Conservation (phyloP, 2,329 filamentous ascomycete genomes). For the Ceratocystis diversiconidia region DNA sequence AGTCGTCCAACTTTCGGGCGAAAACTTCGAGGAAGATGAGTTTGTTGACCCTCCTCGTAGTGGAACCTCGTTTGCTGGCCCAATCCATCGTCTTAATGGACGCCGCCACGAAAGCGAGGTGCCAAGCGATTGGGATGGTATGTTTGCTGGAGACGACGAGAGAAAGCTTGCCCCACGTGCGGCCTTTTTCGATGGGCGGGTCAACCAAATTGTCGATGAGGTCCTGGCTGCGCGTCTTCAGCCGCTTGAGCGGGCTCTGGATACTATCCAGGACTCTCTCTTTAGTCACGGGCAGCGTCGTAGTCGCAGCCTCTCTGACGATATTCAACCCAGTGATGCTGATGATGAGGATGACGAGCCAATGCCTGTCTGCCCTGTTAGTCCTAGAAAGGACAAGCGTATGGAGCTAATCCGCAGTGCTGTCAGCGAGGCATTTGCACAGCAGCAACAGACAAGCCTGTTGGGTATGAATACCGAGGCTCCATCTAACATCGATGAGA, state of each 20-base stretch:
- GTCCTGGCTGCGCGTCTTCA: constrained; percentile 62
- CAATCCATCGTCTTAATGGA: constrained; percentile 46
- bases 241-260: constrained; percentile 68
- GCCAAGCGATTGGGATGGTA: constrained; percentile 83
- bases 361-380: constrained; percentile 51
- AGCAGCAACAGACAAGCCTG: constrained; percentile 33
- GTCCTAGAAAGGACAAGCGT: constrained; percentile 63
- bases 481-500: constrained; percentile 37
- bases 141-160: constrained; percentile 69
- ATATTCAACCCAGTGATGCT: constrained; percentile 69
- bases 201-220: constrained; percentile 71
- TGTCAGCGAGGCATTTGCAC: constrained; percentile 57
- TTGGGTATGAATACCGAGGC: constrained; percentile 32
- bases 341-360: constrained; percentile 83
- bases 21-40: constrained; percentile 44
- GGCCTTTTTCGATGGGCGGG: constrained; percentile 79
- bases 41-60: constrained; percentile 49
- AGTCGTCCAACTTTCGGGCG: constrained; percentile 26
- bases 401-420: constrained; percentile 67
- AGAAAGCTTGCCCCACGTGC: constrained; percentile 68
- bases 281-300: constrained; percentile 43
- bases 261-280: constrained; percentile 58
- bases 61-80: constrained; percentile 39
- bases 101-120: constrained; percentile 33
- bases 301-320: constrained; percentile 54